Evolutionary conservation across 129 eudicot species (phyloP).

Genomic region (Logfia minima): DNA sequence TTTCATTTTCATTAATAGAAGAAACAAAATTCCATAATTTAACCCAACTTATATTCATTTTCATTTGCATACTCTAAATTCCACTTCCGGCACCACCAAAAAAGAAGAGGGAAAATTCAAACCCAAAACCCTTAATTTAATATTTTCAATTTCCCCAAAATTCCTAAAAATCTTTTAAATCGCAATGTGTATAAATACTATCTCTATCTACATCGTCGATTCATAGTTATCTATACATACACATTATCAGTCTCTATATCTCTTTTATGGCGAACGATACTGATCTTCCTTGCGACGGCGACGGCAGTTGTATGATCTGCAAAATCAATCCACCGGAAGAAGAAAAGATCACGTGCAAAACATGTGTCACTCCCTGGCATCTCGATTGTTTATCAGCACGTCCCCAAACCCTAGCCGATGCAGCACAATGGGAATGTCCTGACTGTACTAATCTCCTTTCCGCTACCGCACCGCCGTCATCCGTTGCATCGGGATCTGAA

Average conservation of each 20-base stretch:
- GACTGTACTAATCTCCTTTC: slow-evolving; percentile 57
- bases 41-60: too few relatives aligned
- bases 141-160: background rate
- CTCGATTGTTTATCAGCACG: slow-evolving; percentile 49
- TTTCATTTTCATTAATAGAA: too few relatives aligned
- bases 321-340: slow-evolving; percentile 51
- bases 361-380: slow-evolving; percentile 92
- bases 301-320: slow-evolving; percentile 81
- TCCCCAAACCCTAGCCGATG: slow-evolving; percentile 54
- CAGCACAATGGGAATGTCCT: slow-evolving; percentile 68
- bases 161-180: background rate
- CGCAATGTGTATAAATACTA: background rate
- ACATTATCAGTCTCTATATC: background rate
- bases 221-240: background rate
- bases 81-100: background rate
- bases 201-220: background rate
- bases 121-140: background rate
- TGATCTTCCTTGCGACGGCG: slow-evolving; percentile 78
- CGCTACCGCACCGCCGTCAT: slow-evolving; percentile 24
- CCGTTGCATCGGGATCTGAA: slow-evolving; percentile 28
- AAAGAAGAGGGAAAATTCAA: background rate
- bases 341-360: slow-evolving; percentile 56
- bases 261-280: slow-evolving; percentile 46
- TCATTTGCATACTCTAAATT: too few relatives aligned
- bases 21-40: too few relatives aligned